Base-by-base conservation (phyloP, 768 basidiomycete genomes). In the Mycena olivaceomarginata region DNA sequence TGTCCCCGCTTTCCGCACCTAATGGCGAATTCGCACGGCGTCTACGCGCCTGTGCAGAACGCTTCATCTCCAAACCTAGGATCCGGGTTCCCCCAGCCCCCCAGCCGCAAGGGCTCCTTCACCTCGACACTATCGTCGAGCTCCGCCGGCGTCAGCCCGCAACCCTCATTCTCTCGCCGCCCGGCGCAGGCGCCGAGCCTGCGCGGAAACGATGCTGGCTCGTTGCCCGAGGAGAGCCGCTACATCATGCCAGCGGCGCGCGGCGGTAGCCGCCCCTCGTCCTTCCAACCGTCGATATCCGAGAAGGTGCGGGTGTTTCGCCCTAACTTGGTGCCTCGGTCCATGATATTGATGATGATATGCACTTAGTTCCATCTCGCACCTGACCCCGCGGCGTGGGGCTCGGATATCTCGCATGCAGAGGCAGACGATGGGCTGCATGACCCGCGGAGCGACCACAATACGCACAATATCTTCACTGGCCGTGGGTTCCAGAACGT, bases 361-460 rank as follows among this genome's bases (percentile, higher is more conserved):
- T 11, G 15, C 53, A 3, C 31, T 31, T 59, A 91, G 90, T 91
- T 88, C 80, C 88, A 88, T 40, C 86, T 90, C 60, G 86, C 88
- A 2, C 87, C 90, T 0, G 90, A 90, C 82, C 90, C 90, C 0
- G 81, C 83, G 5, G 85, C 83, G 0, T 90, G 90, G 90, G 90
- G 89, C 1, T 86, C 88, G n/a, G 59, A 70, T 25, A 45, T 76
- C 40, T 66, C 64, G 8, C 62, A 63, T 12, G 43, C 82, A 4
- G 88, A 89, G 77, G 80, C 87, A 16, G 94, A 94, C 85, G 94
- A 95, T 80, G 88, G 90, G 22, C 87, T 94, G 37, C 94, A 94
- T 82, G 92, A 92, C 85, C 87, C 91, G 18, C 85, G 43, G 86
- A 91, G 60, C 15, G 91, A 90, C 64, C 87, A 87, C 5, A 87